Conservation (phyloP, 768 basidiomycete species). For the Naganishia kalamii region DNA sequence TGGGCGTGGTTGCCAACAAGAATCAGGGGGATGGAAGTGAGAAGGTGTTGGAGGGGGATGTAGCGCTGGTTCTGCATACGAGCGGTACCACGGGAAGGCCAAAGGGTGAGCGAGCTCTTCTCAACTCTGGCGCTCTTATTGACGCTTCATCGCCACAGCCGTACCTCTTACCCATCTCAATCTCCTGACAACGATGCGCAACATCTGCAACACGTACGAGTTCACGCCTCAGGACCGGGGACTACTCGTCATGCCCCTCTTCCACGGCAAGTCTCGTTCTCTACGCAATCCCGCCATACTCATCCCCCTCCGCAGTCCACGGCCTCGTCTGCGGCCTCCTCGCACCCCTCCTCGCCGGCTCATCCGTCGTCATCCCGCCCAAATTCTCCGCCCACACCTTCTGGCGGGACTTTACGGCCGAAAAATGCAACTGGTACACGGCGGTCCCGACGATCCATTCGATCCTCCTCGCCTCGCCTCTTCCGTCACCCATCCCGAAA, state of each 20-base stretch:
- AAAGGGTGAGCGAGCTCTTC: slow-evolving; percentile 48
- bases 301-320: slow-evolving; percentile 55
- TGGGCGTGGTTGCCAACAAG: slow-evolving; percentile 12
- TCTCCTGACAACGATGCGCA: slow-evolving; percentile 42
- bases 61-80: slow-evolving; percentile 57
- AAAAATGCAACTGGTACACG: slow-evolving; percentile 54
- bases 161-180: slow-evolving; percentile 46
- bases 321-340: slow-evolving; percentile 59
- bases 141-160: slow-evolving; percentile 19
- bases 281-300: background rate
- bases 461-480: slow-evolving; percentile 42
- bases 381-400: slow-evolving; percentile 56
- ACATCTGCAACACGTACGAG: slow-evolving; percentile 45
- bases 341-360: slow-evolving; percentile 57
- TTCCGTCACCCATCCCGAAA: slow-evolving; percentile 41
- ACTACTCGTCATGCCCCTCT: slow-evolving; percentile 52
- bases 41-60: slow-evolving; percentile 48
- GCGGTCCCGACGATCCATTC: slow-evolving; percentile 46
- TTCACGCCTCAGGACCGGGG: slow-evolving; percentile 40
- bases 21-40: slow-evolving; percentile 20
- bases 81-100: slow-evolving; percentile 58
- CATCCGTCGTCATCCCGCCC: slow-evolving; percentile 55
- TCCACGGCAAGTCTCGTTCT: slow-evolving; percentile 17
- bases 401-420: slow-evolving; percentile 50
- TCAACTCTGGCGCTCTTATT: background rate